A percentile compares a stretch with the other conserved stretches of the same genome.
Conservation (phyloP, 495 filamentous ascomycete genomes). For the Cercophora newfieldiana region DNA sequence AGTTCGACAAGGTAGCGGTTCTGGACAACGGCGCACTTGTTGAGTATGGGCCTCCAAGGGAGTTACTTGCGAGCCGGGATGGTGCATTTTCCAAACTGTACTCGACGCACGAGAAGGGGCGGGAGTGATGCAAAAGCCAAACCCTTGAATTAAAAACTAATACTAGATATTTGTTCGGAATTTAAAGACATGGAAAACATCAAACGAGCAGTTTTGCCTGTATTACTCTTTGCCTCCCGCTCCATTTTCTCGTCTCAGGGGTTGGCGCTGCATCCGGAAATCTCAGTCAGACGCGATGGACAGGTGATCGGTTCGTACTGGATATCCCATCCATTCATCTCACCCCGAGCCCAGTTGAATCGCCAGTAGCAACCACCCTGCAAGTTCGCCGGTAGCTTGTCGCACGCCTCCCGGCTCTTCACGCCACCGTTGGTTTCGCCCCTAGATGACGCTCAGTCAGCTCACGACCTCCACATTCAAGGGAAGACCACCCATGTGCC, state of each 20-base stretch:
- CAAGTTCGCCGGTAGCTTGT: constrained; percentile 47
- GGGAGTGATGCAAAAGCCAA: background rate
- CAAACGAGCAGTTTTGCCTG: background rate
- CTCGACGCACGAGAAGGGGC: background rate
- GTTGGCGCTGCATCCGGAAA: constrained; percentile 25
- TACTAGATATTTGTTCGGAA: background rate
- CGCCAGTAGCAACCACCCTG: constrained; percentile 53
- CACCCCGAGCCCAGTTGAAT: constrained; percentile 48
- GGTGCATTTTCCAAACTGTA: background rate
- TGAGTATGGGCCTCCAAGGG: constrained; percentile 23
- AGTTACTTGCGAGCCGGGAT: background rate
- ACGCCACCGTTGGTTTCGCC: constrained; percentile 52
- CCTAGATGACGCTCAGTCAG: constrained; percentile 31
- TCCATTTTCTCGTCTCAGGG: background rate
- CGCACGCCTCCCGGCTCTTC: constrained; percentile 43
- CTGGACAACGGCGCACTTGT: constrained; percentile 40
- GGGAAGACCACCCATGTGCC: no score
- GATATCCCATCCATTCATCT: constrained; percentile 29
- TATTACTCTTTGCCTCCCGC: background rate
- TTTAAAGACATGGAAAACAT: no score
- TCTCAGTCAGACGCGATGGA: constrained; percentile 23
- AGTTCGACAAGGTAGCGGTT: constrained; percentile 44
- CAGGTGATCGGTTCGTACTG: constrained; percentile 25
- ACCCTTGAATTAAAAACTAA: background rate
- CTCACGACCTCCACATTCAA: background rate